A percentile compares a stretch with the other conserved stretches of the same genome.
Conservation (phyloP, 441 rosid genomes). For the Populus trichocarpa region DNA sequence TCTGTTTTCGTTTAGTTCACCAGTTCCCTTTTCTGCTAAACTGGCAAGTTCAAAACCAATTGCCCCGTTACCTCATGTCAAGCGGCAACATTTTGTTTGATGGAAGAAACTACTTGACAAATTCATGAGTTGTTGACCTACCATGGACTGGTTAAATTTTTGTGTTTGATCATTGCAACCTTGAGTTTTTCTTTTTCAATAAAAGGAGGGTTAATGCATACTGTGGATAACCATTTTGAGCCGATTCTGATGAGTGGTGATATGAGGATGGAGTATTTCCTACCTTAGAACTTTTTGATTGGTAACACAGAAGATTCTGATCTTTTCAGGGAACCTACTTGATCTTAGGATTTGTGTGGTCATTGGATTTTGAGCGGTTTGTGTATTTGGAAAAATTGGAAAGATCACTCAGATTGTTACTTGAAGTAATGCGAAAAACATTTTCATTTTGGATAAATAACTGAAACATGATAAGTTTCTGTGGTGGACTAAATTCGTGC, state of each 20-base stretch:
- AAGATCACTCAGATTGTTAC: background rate
- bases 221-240: background rate
- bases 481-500: background rate
- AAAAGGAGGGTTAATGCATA: background rate
- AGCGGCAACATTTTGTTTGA: background rate
- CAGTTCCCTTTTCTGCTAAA: background rate
- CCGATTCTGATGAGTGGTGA: background rate
- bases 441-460: background rate
- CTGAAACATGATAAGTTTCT: background rate
- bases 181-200: background rate
- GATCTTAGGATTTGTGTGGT: background rate
- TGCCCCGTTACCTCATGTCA: background rate
- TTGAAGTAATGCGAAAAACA: background rate
- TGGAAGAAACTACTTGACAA: background rate
- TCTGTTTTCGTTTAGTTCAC: background rate
- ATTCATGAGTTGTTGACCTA: background rate
- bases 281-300: background rate
- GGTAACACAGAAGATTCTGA: background rate
- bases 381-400: background rate
- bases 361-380: background rate
- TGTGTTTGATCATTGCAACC: background rate
- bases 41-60: background rate
- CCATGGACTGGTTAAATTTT: background rate
- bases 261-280: background rate
- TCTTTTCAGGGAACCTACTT: background rate